Evolutionary conservation across 495 filamentous ascomycete genomes (phyloP).

Genomic region (Pyronema domesticum): DNA sequence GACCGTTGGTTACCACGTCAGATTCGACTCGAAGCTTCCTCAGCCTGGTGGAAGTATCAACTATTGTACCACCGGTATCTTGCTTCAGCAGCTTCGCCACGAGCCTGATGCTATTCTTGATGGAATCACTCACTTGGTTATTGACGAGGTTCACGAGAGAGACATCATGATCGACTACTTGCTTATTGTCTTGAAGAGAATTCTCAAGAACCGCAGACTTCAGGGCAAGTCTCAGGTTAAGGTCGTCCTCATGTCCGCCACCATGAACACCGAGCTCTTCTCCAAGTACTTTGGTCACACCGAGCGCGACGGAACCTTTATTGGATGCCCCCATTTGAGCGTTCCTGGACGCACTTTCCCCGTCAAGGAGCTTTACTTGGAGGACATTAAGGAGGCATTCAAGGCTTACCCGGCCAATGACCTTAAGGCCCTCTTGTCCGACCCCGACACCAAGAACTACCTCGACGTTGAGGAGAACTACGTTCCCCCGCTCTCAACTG

Average conservation of each 20-base stretch:
- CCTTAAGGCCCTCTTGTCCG: constrained; percentile 21
- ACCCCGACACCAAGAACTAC: constrained; percentile 26
- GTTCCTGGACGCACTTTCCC: constrained; percentile 41
- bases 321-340: constrained; percentile 34
- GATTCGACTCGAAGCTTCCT: constrained; percentile 32
- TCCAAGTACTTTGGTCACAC: constrained; percentile 34
- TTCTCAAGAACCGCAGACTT: constrained; percentile 25
- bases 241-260: constrained; percentile 43
- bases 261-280: constrained; percentile 38
- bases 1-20: constrained; percentile 37
- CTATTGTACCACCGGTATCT: constrained; percentile 42
- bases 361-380: constrained; percentile 36
- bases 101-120: constrained; percentile 29
- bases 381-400: constrained; percentile 31
- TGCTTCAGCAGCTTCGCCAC: constrained; percentile 34
- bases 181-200: constrained; percentile 36
- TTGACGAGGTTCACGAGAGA: constrained; percentile 46
- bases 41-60: constrained; percentile 31
- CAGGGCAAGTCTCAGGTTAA: constrained; percentile 30
- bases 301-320: constrained; percentile 17
- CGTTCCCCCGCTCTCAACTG: constrained; percentile 8
- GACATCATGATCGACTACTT: constrained; percentile 39
- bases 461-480: constrained; percentile 25
- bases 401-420: constrained; percentile 12
- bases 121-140: constrained; percentile 35